phyloP scores from a whole-genome alignment of 805 yeast species.

The Wickerhamiella cacticola region DNA sequence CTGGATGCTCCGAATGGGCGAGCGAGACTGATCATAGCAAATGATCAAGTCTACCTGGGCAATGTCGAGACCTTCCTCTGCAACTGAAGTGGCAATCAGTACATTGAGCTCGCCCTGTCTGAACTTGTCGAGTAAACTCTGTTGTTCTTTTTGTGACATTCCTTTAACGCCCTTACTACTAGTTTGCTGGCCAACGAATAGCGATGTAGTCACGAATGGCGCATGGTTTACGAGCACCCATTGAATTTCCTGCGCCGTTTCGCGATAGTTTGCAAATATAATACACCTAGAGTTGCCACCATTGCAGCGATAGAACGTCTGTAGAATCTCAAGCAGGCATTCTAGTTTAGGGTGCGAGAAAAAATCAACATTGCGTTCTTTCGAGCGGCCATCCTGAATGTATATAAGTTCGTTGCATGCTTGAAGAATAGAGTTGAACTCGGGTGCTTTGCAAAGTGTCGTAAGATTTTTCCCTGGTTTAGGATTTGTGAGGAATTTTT shows the following conservation, averaged over 20 bases:
- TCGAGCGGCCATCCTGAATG: conserved; percentile 5
- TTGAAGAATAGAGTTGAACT: conserved; percentile 35
- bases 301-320: conserved; percentile 38
- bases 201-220: conserved; percentile 48
- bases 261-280: conserved; percentile 77
- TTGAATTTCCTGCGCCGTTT: conserved; percentile 80
- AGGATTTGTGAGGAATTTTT: conserved; percentile 19
- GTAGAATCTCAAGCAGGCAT: conserved; percentile 44
- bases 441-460: conserved; percentile 45
- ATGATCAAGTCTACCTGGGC: conserved; percentile 94
- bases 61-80: conserved; percentile 96
- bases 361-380: conserved; percentile 23
- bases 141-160: conserved; percentile 84
- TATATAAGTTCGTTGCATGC: conserved; percentile 36
- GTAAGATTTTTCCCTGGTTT: conserved; percentile 51
- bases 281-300: conserved; percentile 51
- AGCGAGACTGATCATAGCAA: conserved; percentile 84
- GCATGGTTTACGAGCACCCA: conserved; percentile 35
- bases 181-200: conserved; percentile 84
- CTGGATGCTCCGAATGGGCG: conserved; percentile 88
- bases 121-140: conserved; percentile 61
- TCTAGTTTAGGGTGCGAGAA: conserved; percentile 66
- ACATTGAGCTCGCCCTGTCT: conserved; percentile 63
- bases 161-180: conserved; percentile 40
- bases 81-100: conserved; percentile 90